Percentiles rank a stretch among this genome's conserved stretches.
phyloP scores from a whole-genome alignment of 1,139 yeast genomes.

The Hyphopichia khmerensis region DNA sequence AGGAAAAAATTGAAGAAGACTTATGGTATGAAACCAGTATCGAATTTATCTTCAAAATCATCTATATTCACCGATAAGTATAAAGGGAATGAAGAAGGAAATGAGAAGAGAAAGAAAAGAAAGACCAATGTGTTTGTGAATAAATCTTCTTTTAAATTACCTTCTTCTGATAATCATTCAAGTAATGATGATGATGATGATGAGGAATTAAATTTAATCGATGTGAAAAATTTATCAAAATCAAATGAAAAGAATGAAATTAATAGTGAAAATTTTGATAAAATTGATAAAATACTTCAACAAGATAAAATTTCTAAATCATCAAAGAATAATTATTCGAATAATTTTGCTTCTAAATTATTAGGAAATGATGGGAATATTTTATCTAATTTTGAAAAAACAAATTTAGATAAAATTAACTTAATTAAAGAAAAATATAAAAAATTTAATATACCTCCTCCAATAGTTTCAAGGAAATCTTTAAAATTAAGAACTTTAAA shows the following conservation, averaged over 20 bases:
- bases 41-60: background rate
- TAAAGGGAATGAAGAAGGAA: no score
- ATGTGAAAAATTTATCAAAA: background rate
- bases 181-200: conserved; percentile 3
- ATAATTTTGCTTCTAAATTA: conserved; percentile 1
- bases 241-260: background rate
- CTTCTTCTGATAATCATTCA: background rate
- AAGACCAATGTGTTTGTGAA: background rate
- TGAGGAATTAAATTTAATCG: conserved; percentile 3
- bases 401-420: conserved; percentile 13
- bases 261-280: background rate
- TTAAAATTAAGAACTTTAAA: conserved; percentile 24
- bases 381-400: conserved; percentile 10
- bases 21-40: background rate
- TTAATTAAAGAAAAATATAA: conserved; percentile 20
- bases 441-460: conserved; percentile 21
- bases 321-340: background rate
- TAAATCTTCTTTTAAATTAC: background rate
- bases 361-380: conserved; percentile 3
- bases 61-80: background rate
- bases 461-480: conserved; percentile 22
- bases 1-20: background rate
- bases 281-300: background rate
- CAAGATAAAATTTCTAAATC: background rate
- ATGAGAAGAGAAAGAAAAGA: background rate